A percentile compares a stretch with the other conserved stretches of the same genome.
Evolutionary conservation across 139 green algal species (phyloP).

Genomic region (Penium margaritaceum): DNA sequence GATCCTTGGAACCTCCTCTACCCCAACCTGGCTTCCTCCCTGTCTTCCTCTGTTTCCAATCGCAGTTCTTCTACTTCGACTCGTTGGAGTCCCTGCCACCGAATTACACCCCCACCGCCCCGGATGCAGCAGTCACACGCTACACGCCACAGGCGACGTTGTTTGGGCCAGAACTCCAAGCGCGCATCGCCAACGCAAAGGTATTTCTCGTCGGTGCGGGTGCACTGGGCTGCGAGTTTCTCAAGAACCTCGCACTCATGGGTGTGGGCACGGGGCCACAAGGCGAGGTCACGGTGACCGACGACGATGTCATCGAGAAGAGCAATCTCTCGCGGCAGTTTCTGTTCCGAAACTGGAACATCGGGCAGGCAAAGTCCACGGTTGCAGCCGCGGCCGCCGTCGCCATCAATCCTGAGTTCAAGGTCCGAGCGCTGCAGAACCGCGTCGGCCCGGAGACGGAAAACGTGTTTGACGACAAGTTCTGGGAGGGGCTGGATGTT

Average conservation of each 20-base stretch:
- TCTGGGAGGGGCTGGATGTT: conserved; percentile 80
- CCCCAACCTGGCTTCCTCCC: neutral
- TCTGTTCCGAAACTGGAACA: conserved; percentile 93
- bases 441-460: conserved; percentile 86
- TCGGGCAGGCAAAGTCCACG: conserved; percentile 79
- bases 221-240: conserved; percentile 94
- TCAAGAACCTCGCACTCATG: conserved; percentile 98
- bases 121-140: conserved; percentile 57
- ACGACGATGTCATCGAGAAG: conserved; percentile 97
- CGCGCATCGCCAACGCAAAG: conserved; percentile 61
- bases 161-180: conserved; percentile 63
- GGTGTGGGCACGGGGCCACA: conserved; percentile 56
- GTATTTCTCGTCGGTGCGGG: conserved; percentile 92
- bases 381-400: conserved; percentile 66
- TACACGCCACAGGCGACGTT: conserved; percentile 83
- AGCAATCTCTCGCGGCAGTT: conserved; percentile 93
- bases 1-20: neutral
- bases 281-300: conserved; percentile 74
- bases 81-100: conserved; percentile 40
- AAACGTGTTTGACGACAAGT: conserved; percentile 84
- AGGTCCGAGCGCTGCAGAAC: conserved; percentile 76
- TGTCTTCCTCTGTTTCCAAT: no score
- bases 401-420: conserved; percentile 74
- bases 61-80: conserved; percentile 55
- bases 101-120: conserved; percentile 51